phyloP scores from a whole-genome alignment of 176 grass and related monocot species.

The Calamus simplicifolius region DNA sequence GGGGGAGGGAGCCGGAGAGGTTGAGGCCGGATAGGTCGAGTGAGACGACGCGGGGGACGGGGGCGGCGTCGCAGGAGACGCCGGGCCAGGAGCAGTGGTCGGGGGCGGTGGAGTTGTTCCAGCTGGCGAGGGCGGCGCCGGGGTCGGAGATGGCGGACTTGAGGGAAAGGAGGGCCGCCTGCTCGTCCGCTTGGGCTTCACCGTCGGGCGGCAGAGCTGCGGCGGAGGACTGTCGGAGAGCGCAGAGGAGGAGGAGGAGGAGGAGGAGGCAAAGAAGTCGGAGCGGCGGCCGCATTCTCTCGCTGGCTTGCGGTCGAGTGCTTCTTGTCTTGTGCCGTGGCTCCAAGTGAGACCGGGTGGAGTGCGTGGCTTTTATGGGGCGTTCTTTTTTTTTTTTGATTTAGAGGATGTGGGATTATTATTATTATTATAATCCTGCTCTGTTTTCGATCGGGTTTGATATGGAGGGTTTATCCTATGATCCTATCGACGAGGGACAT shows the following conservation, averaged over 20 bases:
- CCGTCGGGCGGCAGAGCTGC: neutral
- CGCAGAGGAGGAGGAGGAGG: constrained; percentile 8
- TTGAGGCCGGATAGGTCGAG: neutral
- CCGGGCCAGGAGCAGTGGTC: constrained; percentile 47
- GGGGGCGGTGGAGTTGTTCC: constrained; percentile 30
- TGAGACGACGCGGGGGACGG: neutral
- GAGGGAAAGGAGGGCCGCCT: constrained; percentile 43
- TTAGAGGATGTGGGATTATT: too few species aligned
- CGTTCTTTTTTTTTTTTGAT: constrained; percentile 13
- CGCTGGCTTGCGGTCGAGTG: neutral
- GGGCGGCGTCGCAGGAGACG: constrained; percentile 37
- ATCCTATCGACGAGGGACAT: too few species aligned
- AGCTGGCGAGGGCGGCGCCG: constrained; percentile 43
- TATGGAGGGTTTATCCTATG: too few species aligned
- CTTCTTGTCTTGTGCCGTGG: constrained; percentile 11
- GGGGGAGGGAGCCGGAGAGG: constrained; percentile 2
- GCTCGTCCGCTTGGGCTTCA: constrained; percentile 12
- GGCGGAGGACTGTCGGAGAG: neutral
- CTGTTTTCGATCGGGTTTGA: too few species aligned
- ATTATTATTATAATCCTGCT: too few species aligned
- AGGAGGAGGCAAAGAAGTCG: neutral
- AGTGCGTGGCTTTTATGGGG: constrained; percentile 33
- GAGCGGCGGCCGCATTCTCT: constrained; percentile 17
- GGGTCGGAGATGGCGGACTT: constrained; percentile 31
- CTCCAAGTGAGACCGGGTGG: constrained; percentile 17